These are phyloP conservation scores for Nigrospora osmanthi DNA, from an alignment of 2,329 filamentous ascomycete species.

Conservation along the genomic window DNA sequence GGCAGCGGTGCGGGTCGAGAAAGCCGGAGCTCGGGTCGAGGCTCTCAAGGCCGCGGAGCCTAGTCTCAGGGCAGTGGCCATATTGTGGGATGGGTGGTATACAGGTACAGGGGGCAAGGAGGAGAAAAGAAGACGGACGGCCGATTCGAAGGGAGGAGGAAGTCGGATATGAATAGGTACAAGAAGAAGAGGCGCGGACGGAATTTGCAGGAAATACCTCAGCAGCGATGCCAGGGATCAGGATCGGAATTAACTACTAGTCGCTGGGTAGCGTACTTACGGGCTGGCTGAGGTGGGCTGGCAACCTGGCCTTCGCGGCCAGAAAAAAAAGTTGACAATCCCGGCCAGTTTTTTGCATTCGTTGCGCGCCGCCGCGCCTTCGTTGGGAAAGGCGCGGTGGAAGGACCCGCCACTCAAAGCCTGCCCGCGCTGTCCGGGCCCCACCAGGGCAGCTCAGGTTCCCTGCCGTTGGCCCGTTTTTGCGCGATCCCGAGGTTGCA, in stretches of 20 bases:
- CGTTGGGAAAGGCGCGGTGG: not conserved
- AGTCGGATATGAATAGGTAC: not conserved
- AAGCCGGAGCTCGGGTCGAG: constrained; percentile 58
- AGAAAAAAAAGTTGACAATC: constrained; percentile 1
- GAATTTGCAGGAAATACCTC: constrained; percentile 3
- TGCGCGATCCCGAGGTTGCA: too few relatives aligned
- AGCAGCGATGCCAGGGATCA: constrained; percentile 1
- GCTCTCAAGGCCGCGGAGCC: constrained; percentile 76
- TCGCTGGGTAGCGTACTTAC: not conserved
- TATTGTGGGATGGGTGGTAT: constrained; percentile 34
- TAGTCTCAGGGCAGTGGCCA: constrained; percentile 79
- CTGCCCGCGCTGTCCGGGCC: too few relatives aligned
- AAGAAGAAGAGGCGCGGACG: not conserved
- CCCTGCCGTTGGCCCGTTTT: too few relatives aligned
- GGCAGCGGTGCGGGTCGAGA: constrained; percentile 61
- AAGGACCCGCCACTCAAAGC: too few relatives aligned
- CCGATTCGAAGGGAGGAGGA: not conserved
- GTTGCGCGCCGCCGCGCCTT: not conserved
- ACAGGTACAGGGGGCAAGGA: constrained; percentile 14
- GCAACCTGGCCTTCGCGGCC: too few relatives aligned
- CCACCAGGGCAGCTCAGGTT: too few relatives aligned
- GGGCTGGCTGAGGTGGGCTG: too few relatives aligned
- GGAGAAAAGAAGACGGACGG: constrained; percentile 6
- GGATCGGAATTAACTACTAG: constrained; percentile 1
- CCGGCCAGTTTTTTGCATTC: not conserved